phyloP scores from a whole-genome alignment of 2,329 filamentous ascomycete genomes.

The Rhexocercosporidium sp. region DNA sequence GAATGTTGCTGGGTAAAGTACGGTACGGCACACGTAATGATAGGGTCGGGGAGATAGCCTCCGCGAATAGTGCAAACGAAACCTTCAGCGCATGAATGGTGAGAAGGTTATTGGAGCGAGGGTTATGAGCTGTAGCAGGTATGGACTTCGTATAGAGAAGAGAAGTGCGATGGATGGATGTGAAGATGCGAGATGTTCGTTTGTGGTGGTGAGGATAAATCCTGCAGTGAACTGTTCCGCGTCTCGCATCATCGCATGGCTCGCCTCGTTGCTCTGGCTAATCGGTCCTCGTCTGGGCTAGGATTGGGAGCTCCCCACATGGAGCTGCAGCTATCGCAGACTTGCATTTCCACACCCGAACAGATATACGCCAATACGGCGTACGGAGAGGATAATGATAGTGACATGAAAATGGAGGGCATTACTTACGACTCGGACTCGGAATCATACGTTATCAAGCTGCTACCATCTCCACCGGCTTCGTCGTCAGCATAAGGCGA shows the following conservation, averaged over 20 bases:
- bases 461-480: constrained; percentile 33
- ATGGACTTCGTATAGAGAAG: constrained; percentile 16
- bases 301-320: neutral
- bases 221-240: constrained; percentile 14
- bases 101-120: constrained; percentile 13
- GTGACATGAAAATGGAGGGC: constrained; percentile 12
- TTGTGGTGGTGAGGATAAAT: constrained; percentile 19
- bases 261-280: neutral
- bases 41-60: constrained; percentile 15
- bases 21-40: constrained; percentile 27
- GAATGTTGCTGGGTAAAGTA: constrained; percentile 20
- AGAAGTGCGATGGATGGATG: neutral
- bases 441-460: constrained; percentile 41
- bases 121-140: constrained; percentile 17
- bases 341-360: neutral
- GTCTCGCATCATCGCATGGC: neutral
- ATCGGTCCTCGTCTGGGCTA: constrained; percentile 20
- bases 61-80: constrained; percentile 26
- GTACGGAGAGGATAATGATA: neutral
- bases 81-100: constrained; percentile 15
- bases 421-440: constrained; percentile 43
- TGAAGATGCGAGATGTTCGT: neutral
- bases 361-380: neutral
- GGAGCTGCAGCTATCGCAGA: neutral
- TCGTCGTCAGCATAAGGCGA: neutral